phyloP scores from a whole-genome alignment of 164 flowering plant genomes.

The Amborella trichopoda region DNA sequence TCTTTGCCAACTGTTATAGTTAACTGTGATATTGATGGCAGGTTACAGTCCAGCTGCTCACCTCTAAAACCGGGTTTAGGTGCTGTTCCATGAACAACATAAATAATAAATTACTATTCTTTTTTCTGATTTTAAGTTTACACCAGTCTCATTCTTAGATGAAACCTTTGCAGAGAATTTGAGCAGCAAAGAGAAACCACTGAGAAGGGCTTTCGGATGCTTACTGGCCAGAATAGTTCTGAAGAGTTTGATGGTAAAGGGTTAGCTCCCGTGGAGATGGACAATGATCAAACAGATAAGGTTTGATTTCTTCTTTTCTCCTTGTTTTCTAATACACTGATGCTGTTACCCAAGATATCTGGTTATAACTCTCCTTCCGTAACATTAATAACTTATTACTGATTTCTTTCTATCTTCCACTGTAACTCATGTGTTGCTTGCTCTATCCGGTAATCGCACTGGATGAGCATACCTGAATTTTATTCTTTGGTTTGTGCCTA shows the following conservation, averaged over 20 bases:
- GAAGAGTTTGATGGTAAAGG: constrained; percentile 26
- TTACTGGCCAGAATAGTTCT: constrained; percentile 22
- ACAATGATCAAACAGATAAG: constrained; percentile 47
- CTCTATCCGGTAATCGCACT: too few relatives aligned
- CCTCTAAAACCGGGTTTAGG: constrained; percentile 99
- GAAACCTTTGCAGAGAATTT: constrained; percentile 60
- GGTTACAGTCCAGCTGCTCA: constrained; percentile 93
- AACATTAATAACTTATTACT: too few relatives aligned
- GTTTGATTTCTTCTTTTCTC: constrained; percentile 26
- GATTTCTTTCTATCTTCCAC: too few relatives aligned
- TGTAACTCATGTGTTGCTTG: too few relatives aligned
- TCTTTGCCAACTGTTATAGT: too few relatives aligned
- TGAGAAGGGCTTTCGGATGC: constrained; percentile 56
- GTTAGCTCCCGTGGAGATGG: constrained; percentile 22
- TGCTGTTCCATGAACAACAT: constrained; percentile 14
- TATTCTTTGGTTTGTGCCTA: too few relatives aligned
- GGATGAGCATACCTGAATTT: too few relatives aligned
- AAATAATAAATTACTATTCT: not conserved
- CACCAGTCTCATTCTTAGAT: not conserved
- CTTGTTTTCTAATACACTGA: too few relatives aligned
- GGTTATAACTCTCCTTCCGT: too few relatives aligned
- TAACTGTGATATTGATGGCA: too few relatives aligned
- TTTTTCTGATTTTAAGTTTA: not conserved
- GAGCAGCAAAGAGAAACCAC: constrained; percentile 94
- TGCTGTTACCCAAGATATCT: too few relatives aligned